Evolutionary conservation across 2,329 filamentous ascomycete genomes (phyloP).

Genomic region (Stagonosporopsis chrysanthemi): DNA sequence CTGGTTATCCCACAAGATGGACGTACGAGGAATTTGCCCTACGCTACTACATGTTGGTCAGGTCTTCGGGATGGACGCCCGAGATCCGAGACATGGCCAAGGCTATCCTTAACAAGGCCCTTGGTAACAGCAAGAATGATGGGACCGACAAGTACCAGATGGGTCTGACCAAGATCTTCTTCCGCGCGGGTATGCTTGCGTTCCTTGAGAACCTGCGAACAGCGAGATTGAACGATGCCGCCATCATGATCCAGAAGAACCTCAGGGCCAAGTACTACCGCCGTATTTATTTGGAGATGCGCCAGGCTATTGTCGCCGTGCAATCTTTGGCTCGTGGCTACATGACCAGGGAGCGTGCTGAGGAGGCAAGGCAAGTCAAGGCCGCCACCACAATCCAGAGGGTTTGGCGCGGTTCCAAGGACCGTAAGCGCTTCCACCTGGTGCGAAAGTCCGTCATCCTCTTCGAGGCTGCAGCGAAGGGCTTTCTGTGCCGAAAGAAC

Average conservation of each 20-base stretch:
- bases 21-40: slow-evolving; percentile 98
- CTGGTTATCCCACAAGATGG: slow-evolving; percentile 97
- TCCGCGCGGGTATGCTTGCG: slow-evolving; percentile 97
- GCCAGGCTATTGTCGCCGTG: slow-evolving; percentile 78
- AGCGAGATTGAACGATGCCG: slow-evolving; percentile 87
- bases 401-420: slow-evolving; percentile 91
- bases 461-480: slow-evolving; percentile 90
- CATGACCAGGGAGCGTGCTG: slow-evolving; percentile 77
- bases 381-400: slow-evolving; percentile 94
- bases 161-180: slow-evolving; percentile 98
- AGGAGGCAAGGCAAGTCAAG: slow-evolving; percentile 81
- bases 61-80: slow-evolving; percentile 86
- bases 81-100: slow-evolving; percentile 96
- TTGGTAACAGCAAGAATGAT: slow-evolving; percentile 69
- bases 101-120: slow-evolving; percentile 85
- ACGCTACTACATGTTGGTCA: slow-evolving; percentile 97
- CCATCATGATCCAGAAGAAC: slow-evolving; percentile 99
- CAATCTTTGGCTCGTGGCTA: slow-evolving; percentile 82
- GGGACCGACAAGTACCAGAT: slow-evolving; percentile 95
- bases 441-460: slow-evolving; percentile 85
- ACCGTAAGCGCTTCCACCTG: slow-evolving; percentile 78
- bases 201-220: slow-evolving; percentile 96
- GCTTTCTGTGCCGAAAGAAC: slow-evolving; percentile 86
- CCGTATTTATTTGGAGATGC: slow-evolving; percentile 85
- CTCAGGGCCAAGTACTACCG: slow-evolving; percentile 94